Conservation (phyloP, 257 asterid species). For the Rhazya stricta region DNA sequence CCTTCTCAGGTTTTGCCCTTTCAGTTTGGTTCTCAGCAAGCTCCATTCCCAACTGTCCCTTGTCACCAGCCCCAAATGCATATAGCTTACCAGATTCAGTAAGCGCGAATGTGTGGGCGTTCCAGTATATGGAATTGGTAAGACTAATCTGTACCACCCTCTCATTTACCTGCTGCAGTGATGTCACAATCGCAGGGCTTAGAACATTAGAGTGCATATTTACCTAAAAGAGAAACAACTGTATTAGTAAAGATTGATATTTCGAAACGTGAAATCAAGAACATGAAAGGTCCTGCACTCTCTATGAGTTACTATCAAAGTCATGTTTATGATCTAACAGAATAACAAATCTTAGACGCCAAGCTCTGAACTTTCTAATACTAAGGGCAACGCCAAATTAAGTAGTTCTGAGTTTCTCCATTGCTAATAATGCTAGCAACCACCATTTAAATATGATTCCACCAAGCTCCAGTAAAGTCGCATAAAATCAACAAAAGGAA, state of each 20-base stretch:
- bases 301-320: neutral
- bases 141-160: slow-evolving; percentile 92
- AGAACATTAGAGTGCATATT: slow-evolving; percentile 58
- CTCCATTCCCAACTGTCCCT: slow-evolving; percentile 91
- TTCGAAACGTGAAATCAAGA: neutral
- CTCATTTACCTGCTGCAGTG: slow-evolving; percentile 70
- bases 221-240: slow-evolving; percentile 35
- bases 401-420: neutral
- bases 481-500: too few relatives aligned
- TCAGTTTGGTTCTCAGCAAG: slow-evolving; percentile 61
- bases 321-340: neutral
- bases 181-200: slow-evolving; percentile 72
- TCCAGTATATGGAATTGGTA: slow-evolving; percentile 92
- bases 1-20: slow-evolving; percentile 75
- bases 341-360: neutral
- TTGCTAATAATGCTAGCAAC: neutral
- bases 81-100: slow-evolving; percentile 84
- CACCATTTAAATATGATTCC: neutral
- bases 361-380: neutral
- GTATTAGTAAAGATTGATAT: neutral
- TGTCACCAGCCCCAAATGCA: slow-evolving; percentile 95
- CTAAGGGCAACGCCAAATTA: neutral
- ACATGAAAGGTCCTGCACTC: too few relatives aligned
- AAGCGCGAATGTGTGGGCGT: slow-evolving; percentile 93
- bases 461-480: neutral